Percentiles rank a stretch among this genome's conserved stretches.
phyloP scores from a whole-genome alignment of 148 eudicot genomes.

The Persicaria tinctoria region DNA sequence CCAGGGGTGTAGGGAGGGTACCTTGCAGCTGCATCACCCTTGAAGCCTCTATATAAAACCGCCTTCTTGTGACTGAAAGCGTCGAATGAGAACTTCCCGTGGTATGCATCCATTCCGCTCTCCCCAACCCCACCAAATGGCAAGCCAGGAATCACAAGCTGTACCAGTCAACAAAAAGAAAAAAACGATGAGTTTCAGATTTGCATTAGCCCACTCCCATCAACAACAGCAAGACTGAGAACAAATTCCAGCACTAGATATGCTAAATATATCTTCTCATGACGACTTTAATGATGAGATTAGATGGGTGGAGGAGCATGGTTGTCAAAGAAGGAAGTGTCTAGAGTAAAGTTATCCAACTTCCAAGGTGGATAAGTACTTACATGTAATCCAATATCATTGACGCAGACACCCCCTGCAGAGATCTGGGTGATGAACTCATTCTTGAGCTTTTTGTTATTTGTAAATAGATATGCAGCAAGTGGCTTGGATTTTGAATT shows the following conservation, averaged over 20 bases:
- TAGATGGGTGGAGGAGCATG: background rate
- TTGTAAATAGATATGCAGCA: slow-evolving; percentile 60
- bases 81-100: slow-evolving; percentile 77
- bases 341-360: background rate
- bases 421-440: slow-evolving; percentile 36
- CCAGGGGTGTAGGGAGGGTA: slow-evolving; percentile 73
- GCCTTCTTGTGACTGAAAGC: slow-evolving; percentile 76
- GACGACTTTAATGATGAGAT: background rate
- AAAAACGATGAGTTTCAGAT: background rate
- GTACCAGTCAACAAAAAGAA: slow-evolving; percentile 7
- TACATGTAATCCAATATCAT: slow-evolving; percentile 52
- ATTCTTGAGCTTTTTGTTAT: slow-evolving; percentile 42
- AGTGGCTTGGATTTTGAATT: slow-evolving; percentile 53
- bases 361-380: slow-evolving; percentile 9
- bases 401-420: slow-evolving; percentile 51
- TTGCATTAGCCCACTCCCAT: background rate
- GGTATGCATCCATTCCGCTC: slow-evolving; percentile 82
- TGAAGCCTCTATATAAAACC: slow-evolving; percentile 43
- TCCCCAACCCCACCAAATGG: slow-evolving; percentile 88
- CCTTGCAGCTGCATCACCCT: slow-evolving; percentile 52
- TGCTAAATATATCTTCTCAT: background rate
- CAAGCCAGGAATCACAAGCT: slow-evolving; percentile 48
- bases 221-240: background rate
- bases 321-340: background rate
- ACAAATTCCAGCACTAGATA: background rate